Evolutionary conservation across 2,329 filamentous ascomycete species (phyloP), one percentile per base, ranked within the genome.

Genomic region (Cercospora citrullina): DNA sequence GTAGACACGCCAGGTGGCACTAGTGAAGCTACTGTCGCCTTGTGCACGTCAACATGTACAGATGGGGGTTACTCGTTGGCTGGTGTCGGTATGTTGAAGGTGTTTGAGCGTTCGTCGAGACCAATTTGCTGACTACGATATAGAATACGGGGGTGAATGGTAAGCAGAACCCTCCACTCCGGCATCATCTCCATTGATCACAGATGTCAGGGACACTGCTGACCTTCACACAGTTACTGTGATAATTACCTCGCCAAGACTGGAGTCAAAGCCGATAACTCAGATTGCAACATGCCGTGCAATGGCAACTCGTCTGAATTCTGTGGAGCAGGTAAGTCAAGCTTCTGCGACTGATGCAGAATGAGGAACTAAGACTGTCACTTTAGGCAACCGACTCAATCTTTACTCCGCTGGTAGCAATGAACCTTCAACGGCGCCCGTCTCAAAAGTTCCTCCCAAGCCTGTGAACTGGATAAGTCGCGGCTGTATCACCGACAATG

Each of bases 141-240:
- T 30, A 63, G 76, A 78, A 51, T 78, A 73, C 42, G 76, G 75
- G 33, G 75, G 74, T 16, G 77, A 81, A 71, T 82, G 81, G 67
- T 74, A 67, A 65, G 77, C 73, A 59, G 71, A 6, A 18, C 10
- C 8, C 9, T 53, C 16, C 36, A 6, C 36, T 39, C 6, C 16
- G 36, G 36, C 36, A n/a, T n/a, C 12, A 36, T 36, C 31, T 33
- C n/a, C n/a, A 10, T 21, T 48, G 45, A 48, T 10, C 21, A 53
- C 21, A 53, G 48, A 16, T 16, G 5, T 4, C 48, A n/a, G 21
- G 23, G 23, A 10, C 55, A 59, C 16, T 12, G 28, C 48, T 53
- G 18, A 71, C 12, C 75, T 80, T 68, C 81, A 14, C 33, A 28
- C 21, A 65, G 80, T 66, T 74, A 72, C 65, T 77, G 75, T 62